phyloP scores from a whole-genome alignment of 2,329 filamentous ascomycete genomes.

The Beauveria asiatica region DNA sequence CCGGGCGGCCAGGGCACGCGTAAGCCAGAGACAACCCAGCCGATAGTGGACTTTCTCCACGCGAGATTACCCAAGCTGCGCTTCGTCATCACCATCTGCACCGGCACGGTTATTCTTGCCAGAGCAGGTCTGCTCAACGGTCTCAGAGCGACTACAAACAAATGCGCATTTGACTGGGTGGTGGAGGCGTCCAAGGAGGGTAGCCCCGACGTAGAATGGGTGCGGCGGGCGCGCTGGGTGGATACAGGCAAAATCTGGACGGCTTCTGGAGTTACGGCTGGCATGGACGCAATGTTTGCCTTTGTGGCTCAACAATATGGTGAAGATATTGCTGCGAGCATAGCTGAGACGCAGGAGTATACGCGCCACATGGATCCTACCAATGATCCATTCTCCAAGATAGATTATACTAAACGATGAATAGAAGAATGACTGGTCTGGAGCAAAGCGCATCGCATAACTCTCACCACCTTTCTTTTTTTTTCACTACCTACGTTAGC shows the following conservation, averaged over 20 bases:
- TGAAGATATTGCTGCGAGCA: constrained; percentile 10
- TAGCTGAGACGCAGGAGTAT: neutral
- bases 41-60: constrained; percentile 31
- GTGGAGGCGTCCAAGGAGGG: constrained; percentile 18
- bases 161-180: constrained; percentile 36
- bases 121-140: constrained; percentile 44
- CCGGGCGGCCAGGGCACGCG: constrained; percentile 54
- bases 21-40: constrained; percentile 30
- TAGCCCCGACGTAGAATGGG: constrained; percentile 40
- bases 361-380: neutral
- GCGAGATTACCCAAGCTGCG: constrained; percentile 30
- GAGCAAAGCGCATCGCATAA: neutral
- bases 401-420: neutral
- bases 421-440: neutral
- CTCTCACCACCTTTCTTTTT: too few relatives aligned
- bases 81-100: constrained; percentile 50
- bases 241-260: constrained; percentile 51
- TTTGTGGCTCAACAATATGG: constrained; percentile 25
- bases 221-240: constrained; percentile 47
- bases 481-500: too few relatives aligned
- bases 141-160: constrained; percentile 49
- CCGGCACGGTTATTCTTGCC: constrained; percentile 43
- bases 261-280: constrained; percentile 48
- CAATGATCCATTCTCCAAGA: neutral
- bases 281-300: constrained; percentile 52